Percentiles rank a stretch among this genome's conserved stretches.
phyloP scores from a whole-genome alignment of 1,284 basidiomycete genomes.

The Uromyces viciae-fabae region DNA sequence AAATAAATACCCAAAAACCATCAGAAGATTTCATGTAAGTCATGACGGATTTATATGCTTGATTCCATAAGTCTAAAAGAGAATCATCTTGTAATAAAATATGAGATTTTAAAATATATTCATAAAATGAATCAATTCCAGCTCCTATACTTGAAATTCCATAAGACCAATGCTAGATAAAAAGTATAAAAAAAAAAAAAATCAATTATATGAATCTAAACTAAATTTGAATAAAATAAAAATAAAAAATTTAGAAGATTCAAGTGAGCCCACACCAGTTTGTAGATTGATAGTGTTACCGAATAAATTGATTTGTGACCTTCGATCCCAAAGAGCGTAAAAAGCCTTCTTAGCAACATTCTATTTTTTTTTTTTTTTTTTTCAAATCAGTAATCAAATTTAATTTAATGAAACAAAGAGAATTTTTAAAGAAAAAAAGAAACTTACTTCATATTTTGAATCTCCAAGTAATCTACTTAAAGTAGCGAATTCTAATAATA shows the following conservation, averaged over 20 bases:
- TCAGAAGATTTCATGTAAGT: slow-evolving; percentile 72
- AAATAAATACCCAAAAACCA: slow-evolving; percentile 72
- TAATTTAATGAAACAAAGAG: slow-evolving; percentile 29
- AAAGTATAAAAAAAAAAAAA: slow-evolving; percentile 56
- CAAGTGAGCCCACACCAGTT: slow-evolving; percentile 64
- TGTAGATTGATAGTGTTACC: slow-evolving; percentile 80
- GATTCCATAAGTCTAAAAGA: slow-evolving; percentile 82
- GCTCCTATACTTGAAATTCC: slow-evolving; percentile 72
- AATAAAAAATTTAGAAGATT: background rate
- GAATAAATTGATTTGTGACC: slow-evolving; percentile 72
- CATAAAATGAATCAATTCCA: slow-evolving; percentile 87
- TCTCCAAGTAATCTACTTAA: slow-evolving; percentile 82
- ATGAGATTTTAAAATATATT: slow-evolving; percentile 76
- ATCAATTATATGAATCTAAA: slow-evolving; percentile 62
- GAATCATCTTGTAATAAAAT: slow-evolving; percentile 66
- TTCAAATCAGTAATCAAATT: background rate
- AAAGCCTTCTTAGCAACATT: slow-evolving; percentile 64
- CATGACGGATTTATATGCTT: slow-evolving; percentile 82
- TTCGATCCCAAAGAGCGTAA: slow-evolving; percentile 85
- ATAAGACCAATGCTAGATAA: slow-evolving; percentile 49
- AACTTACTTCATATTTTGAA: slow-evolving; percentile 72
- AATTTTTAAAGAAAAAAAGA: background rate
- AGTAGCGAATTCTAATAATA: slow-evolving; percentile 87
- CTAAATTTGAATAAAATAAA: background rate
- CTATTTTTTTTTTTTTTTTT: no score